Base-by-base conservation (phyloP, 2,329 filamentous ascomycete species). In the Metarhizium album region DNA sequence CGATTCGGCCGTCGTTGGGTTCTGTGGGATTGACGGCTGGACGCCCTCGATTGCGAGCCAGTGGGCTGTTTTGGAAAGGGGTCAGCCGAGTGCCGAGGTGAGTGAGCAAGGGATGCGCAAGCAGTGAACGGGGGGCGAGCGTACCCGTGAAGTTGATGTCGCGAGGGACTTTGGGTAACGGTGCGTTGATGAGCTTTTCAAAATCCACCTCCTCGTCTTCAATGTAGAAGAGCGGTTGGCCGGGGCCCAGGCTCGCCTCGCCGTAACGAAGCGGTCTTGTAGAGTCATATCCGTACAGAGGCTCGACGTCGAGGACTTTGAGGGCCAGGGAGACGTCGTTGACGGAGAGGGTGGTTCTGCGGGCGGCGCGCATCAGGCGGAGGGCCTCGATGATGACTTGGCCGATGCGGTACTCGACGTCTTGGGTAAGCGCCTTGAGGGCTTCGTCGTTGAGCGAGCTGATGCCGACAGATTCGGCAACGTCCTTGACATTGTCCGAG, bases 141-240 rank as follows among this genome's bases (percentile, higher is more conserved):
- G 51, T 72, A 91, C 89, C 86, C 40, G 91, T 97, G 64, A 96
- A 91, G 54, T 83, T 88, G 60, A 93, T 86, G 67, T 98, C 93
- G 47, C 91, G 79, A 33, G 93, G 93, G 29, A 98, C 90, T 68
- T 94, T 96, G 24, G 93, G 93, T 58, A 98, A 70, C 4, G 93
- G 88, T 57, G 90, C 90, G 70, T 98, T 98, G 66, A 98, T 96
- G 58, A 98, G 74, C 74, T 97, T 97, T 73, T 98, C 93, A 64
- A 98, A 97, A 68, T 98, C 93, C 50, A 97, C 85, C 73, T 98
- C 93, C 64, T 98, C 93, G 65, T 98, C 93, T 64, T 98, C 93
- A 37, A 98, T 86, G 66, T 98, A 98, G 69, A 91, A 98, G 22
- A 98, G 73, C 49, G 91, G 90, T 69, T 98, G 93, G 9, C 91